Evolutionary conservation across 257 asterid genomes (phyloP), one percentile per base, ranked within the genome.

Genomic region (Penstemon barbatus): DNA sequence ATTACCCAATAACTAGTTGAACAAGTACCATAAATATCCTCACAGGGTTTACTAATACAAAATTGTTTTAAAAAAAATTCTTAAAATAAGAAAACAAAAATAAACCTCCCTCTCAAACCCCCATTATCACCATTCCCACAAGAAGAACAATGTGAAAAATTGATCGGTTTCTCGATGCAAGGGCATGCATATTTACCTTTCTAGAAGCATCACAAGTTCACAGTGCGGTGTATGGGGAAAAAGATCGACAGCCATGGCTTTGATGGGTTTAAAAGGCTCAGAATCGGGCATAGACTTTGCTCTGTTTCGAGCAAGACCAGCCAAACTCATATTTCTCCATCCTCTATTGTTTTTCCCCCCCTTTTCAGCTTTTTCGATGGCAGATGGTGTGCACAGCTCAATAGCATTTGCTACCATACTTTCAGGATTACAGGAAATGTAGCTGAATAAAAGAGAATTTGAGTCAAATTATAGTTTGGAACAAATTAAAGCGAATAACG

Each of bases 321-420:
- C 99, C 15, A 83, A 74, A 70, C 96, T 91, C 97, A 87, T 89
- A 43, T 84, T 83, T 76, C 77, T 91, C 99, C 99, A 94, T 45
- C 89, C 85, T 67, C 89, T 33, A 78, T 88, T 91, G 80, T 87
- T 87, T 75, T 82, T 87, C 63, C 71, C 76, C 42, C 82, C 90
- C 71, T 83, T 86, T 78, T 78, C 97, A 4, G 66, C 49, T 74
- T 82, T 78, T 19, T 84, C 96, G 0, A 65, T 80, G 5, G 54
- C 4, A 6, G 97, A 91, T 44, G 99, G 99, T 39, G 97, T 87
- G 87, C 97, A 91, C 15, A 94, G 96, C 89, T 94, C 99, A 60
- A 94, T 94, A 71, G 99, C 96, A 70, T 94, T 94, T 65, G 99
- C 99, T 77, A 91, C 97, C 83, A 94, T 82, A 69, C 91, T 91